phyloP scores from a whole-genome alignment of 345 rosid species.

The Rhodamnia argentea region DNA sequence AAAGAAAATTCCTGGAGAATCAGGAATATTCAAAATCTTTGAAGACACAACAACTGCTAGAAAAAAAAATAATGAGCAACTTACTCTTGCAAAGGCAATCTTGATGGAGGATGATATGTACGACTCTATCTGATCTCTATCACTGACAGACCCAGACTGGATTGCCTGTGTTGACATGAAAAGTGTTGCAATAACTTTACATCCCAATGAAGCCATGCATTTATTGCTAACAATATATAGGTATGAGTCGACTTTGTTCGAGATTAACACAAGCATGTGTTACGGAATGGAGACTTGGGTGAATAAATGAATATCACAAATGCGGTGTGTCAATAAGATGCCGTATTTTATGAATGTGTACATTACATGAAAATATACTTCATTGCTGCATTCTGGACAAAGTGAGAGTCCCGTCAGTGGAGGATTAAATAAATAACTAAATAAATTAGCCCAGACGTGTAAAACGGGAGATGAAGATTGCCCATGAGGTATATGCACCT shows the following conservation, averaged over 20 bases:
- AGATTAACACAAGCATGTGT: neutral
- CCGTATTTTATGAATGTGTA: neutral
- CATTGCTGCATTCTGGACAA: neutral
- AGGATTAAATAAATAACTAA: neutral
- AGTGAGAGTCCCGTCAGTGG: neutral
- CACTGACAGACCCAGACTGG: constrained; percentile 44
- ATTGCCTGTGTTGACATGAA: constrained; percentile 31
- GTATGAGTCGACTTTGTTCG: neutral
- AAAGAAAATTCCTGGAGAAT: neutral
- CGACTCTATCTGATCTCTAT: constrained; percentile 79
- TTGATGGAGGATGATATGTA: constrained; percentile 75
- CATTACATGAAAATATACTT: neutral
- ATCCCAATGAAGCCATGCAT: neutral
- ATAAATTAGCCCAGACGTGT: neutral
- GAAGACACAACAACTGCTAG: neutral
- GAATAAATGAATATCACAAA: neutral
- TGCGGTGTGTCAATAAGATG: neutral
- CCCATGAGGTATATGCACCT: neutral
- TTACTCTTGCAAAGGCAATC: constrained; percentile 72
- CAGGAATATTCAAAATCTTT: neutral
- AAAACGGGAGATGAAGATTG: neutral
- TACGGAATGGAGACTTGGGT: neutral
- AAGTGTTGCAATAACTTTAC: neutral
- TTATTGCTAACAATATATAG: neutral
- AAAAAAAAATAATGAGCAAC: constrained; percentile 3